phyloP scores from a whole-genome alignment of 2,329 filamentous ascomycete species.

The Akanthomyces dipterigenus region DNA sequence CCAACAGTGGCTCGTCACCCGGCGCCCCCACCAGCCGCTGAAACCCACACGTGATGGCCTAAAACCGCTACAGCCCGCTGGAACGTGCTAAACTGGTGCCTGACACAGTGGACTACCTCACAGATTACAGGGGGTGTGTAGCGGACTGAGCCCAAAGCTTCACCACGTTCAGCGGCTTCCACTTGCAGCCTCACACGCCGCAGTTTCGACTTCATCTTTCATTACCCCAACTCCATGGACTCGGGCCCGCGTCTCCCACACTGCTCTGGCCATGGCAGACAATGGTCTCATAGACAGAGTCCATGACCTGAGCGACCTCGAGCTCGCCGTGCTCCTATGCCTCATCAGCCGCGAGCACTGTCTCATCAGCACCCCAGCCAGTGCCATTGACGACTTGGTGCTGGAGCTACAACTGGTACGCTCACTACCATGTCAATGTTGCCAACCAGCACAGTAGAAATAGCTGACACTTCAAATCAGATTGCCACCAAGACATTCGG shows the following conservation, averaged over 20 bases:
- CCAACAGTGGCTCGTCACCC: not conserved
- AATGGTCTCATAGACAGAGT: constrained; percentile 59
- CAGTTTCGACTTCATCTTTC: not conserved
- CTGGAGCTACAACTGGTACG: constrained; percentile 65
- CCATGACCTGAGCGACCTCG: constrained; percentile 75
- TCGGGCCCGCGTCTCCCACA: not conserved
- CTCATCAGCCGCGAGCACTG: constrained; percentile 80
- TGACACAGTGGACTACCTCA: not conserved
- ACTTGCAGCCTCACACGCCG: too few relatives aligned
- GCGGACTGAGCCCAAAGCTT: not conserved
- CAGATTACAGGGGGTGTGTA: not conserved
- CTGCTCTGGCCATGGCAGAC: constrained; percentile 49
- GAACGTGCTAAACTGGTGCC: not conserved
- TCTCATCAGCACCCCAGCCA: constrained; percentile 67
- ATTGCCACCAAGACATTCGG: constrained; percentile 66
- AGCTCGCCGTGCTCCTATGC: constrained; percentile 78
- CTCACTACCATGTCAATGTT: not conserved
- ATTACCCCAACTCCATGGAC: not conserved
- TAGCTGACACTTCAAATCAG: constrained; percentile 28
- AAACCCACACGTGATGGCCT: constrained; percentile 13
- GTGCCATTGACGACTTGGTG: constrained; percentile 59
- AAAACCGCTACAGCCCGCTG: not conserved
- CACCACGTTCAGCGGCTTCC: not conserved
- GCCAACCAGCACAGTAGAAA: not conserved
- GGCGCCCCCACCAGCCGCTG: not conserved